Conservation (phyloP, 768 basidiomycete species). For the Pholiota conissans region DNA sequence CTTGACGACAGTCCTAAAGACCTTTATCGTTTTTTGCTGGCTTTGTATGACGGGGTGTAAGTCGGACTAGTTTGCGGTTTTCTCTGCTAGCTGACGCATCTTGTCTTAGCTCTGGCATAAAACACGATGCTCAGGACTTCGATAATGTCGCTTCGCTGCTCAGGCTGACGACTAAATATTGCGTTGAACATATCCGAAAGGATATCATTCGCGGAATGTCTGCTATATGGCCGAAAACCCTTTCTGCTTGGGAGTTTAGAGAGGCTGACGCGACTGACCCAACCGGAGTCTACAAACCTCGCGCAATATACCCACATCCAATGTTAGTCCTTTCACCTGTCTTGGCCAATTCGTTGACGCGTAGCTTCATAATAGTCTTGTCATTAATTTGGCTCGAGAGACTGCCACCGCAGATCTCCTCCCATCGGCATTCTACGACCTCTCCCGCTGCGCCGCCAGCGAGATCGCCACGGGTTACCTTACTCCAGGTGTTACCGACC, state of each 20-base stretch:
- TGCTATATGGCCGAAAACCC: constrained; percentile 58
- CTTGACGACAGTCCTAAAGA: constrained; percentile 59
- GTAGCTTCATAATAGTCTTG: constrained; percentile 38
- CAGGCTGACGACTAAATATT: constrained; percentile 63
- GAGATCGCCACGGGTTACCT: constrained; percentile 55
- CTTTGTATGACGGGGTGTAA: constrained; percentile 73
- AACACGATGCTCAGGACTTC: constrained; percentile 52
- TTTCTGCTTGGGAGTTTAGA: constrained; percentile 65
- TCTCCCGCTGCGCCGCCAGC: constrained; percentile 67
- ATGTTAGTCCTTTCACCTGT: constrained; percentile 45
- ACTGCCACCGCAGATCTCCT: constrained; percentile 57
- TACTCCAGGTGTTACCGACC: constrained; percentile 20
- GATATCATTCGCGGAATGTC: constrained; percentile 56
- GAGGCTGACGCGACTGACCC: constrained; percentile 56
- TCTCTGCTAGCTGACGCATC: background rate
- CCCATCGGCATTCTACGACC: constrained; percentile 79
- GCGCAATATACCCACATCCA: constrained; percentile 59
- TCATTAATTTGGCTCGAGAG: constrained; percentile 68
- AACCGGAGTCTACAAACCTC: constrained; percentile 56
- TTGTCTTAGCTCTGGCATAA: constrained; percentile 38
- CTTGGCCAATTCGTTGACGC: constrained; percentile 3
- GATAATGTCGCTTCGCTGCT: constrained; percentile 55
- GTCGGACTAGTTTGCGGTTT: constrained; percentile 23
- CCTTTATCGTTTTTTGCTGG: constrained; percentile 56
- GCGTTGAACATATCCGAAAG: constrained; percentile 54